These are phyloP conservation scores for Fragaria iinumae DNA, from an alignment of 306 rosid species.

Conservation along the genomic window DNA sequence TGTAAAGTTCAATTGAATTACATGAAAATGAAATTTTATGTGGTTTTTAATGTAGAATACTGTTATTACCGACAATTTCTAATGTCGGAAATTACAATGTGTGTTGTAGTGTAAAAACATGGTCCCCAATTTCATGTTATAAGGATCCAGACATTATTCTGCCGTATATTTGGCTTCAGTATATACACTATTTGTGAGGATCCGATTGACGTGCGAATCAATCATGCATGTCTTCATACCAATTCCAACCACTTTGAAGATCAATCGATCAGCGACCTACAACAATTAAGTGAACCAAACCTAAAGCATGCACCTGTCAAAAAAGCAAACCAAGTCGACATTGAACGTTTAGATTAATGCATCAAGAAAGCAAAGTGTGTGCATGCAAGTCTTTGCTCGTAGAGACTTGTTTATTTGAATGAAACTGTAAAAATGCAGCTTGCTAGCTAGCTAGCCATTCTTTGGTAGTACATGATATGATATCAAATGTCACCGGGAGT, in stretches of 20 bases:
- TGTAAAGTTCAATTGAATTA: not conserved
- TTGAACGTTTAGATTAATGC: not conserved
- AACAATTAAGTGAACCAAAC: not conserved
- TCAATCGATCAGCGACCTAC: not conserved
- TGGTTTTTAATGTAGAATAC: not conserved
- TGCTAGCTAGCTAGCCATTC: not conserved
- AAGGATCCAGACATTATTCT: not conserved
- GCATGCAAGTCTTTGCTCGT: not conserved
- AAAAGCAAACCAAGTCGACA: not conserved
- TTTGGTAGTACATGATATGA: not conserved
- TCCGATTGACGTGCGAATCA: too few relatives aligned
- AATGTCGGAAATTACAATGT: too few relatives aligned
- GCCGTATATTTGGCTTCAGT: not conserved
- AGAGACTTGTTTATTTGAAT: not conserved
- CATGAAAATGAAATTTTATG: not conserved
- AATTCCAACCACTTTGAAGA: not conserved
- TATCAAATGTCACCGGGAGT: constrained; percentile 38
- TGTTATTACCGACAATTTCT: too few relatives aligned
- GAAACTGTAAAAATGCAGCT: not conserved
- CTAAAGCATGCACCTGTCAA: not conserved
- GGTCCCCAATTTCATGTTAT: too few relatives aligned
- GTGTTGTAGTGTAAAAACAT: too few relatives aligned
- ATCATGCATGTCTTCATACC: too few relatives aligned
- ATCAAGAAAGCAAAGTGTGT: not conserved
- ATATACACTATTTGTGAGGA: not conserved